Evolutionary conservation across 176 grass and related monocot species (phyloP).

Genomic region (Phragmites australis): DNA sequence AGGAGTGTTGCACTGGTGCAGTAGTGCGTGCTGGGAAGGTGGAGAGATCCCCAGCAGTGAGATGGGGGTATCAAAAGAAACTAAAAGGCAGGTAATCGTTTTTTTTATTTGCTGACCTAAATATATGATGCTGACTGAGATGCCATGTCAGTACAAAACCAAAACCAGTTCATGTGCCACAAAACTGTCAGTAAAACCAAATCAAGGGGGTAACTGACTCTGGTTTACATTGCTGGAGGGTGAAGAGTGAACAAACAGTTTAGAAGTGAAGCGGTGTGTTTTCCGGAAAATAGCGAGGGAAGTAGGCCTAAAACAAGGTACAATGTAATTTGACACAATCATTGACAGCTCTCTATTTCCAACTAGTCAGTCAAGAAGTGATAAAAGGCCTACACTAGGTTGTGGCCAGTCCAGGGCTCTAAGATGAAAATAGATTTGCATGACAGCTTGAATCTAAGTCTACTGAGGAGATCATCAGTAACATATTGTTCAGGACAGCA

Average conservation of each 20-base stretch:
- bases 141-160: not conserved
- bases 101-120: not conserved
- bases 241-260: too few species aligned
- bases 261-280: too few species aligned
- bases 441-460: too few species aligned
- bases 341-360: too few species aligned
- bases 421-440: too few species aligned
- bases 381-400: not conserved
- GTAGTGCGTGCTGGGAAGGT: not conserved
- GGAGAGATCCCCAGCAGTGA: not conserved
- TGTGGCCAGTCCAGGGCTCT: too few species aligned
- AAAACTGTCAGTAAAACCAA: too few species aligned
- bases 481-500: not conserved
- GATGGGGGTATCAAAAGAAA: not conserved
- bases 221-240: too few species aligned
- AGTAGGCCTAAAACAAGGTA: not conserved
- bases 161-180: not conserved
- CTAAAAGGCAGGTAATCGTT: not conserved
- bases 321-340: not conserved
- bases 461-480: not conserved
- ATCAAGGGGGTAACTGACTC: not conserved
- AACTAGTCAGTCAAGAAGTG: not conserved
- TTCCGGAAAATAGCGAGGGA: too few species aligned
- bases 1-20: not conserved
- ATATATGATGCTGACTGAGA: not conserved